Percentiles rank a stretch among this genome's conserved stretches.
Conservation (phyloP, 2,329 filamentous ascomycete genomes). For the Colletotrichum tanaceti region DNA sequence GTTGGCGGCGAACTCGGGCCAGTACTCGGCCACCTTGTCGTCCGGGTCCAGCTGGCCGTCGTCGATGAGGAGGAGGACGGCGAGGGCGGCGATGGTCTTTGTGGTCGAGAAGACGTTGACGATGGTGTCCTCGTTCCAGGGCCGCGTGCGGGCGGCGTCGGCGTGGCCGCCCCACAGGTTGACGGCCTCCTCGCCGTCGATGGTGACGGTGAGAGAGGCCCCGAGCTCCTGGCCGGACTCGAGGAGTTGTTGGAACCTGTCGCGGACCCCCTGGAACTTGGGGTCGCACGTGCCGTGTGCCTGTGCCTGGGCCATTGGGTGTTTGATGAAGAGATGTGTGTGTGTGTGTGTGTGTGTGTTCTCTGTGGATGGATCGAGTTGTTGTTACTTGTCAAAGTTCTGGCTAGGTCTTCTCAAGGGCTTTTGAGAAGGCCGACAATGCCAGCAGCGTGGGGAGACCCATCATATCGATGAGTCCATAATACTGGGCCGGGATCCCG, state of each 20-base stretch:
- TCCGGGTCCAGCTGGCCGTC: constrained; percentile 52
- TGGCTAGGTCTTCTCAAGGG: too few species aligned
- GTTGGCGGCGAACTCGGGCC: constrained; percentile 58
- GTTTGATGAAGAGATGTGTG: background rate
- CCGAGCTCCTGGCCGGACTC: constrained; percentile 55
- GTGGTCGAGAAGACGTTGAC: constrained; percentile 54
- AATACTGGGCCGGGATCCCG: too few species aligned
- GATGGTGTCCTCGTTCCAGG: constrained; percentile 56
- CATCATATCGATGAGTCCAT: too few species aligned
- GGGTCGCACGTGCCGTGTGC: constrained; percentile 52
- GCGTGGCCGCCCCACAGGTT: constrained; percentile 58
- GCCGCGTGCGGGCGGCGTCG: constrained; percentile 46
- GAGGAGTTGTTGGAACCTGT: constrained; percentile 51
- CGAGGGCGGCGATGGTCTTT: constrained; percentile 53
- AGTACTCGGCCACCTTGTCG: constrained; percentile 55
- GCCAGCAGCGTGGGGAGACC: background rate
- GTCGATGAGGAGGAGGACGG: constrained; percentile 53
- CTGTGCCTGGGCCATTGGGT: too few species aligned
- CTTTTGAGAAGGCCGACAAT: background rate
- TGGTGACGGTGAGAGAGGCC: constrained; percentile 56
- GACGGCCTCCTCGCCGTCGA: constrained; percentile 55
- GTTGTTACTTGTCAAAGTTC: too few species aligned
- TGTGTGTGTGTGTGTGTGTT: too few species aligned
- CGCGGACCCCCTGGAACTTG: constrained; percentile 51
- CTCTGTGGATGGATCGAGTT: too few species aligned